Percentiles rank a stretch among this genome's conserved stretches.
Evolutionary conservation across 202 grass and related monocot species (phyloP).

Genomic region (Tripidium arundinaceum): DNA sequence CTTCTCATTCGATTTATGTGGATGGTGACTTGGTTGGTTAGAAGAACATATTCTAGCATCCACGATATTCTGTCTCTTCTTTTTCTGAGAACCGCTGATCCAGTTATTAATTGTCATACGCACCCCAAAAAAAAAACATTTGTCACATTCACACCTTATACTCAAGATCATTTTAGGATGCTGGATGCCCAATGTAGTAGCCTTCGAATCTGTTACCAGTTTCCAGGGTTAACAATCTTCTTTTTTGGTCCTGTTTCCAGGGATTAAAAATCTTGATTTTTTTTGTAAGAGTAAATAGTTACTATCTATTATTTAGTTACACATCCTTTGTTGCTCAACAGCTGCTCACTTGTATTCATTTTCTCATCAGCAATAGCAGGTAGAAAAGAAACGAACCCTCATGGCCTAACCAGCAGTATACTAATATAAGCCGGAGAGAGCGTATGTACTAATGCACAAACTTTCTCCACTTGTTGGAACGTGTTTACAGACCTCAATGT

Average conservation of each 20-base stretch:
- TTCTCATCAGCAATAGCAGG: background rate
- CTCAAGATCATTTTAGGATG: too few relatives aligned
- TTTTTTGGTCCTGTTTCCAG: background rate
- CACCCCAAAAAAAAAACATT: too few relatives aligned
- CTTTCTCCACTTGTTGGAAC: background rate
- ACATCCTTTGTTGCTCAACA: background rate
- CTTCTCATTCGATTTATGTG: too few relatives aligned
- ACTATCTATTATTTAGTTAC: too few relatives aligned
- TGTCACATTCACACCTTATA: too few relatives aligned
- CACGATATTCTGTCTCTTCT: background rate
- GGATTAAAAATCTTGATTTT: background rate
- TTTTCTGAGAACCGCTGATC: slow-evolving; percentile 12
- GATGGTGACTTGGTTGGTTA: too few relatives aligned
- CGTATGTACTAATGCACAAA: background rate
- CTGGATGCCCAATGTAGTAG: background rate
- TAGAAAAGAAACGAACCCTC: background rate
- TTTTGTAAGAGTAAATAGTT: background rate
- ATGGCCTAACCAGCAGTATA: background rate
- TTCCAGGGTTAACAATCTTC: background rate
- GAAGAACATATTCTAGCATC: too few relatives aligned
- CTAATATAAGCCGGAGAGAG: background rate
- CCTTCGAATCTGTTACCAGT: background rate
- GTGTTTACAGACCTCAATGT: slow-evolving; percentile 37
- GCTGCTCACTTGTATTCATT: background rate
- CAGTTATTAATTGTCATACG: background rate